A percentile compares a stretch with the other conserved stretches of the same genome.
phyloP scores from a whole-genome alignment of 495 filamentous ascomycete genomes.

The Xylaria grammica region DNA sequence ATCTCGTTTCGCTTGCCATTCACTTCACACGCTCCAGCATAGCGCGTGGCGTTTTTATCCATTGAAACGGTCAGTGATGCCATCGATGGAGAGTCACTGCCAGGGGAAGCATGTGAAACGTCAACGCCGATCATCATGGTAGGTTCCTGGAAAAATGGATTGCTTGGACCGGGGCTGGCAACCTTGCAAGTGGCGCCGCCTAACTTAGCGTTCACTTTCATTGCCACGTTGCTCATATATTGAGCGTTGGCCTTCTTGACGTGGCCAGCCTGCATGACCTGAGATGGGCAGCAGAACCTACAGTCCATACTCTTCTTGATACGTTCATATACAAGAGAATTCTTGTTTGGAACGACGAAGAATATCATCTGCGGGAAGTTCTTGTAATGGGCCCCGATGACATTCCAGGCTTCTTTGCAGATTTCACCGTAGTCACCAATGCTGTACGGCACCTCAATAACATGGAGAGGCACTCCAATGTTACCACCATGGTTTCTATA shows the following conservation, averaged over 20 bases:
- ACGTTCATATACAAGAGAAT: conserved; percentile 68
- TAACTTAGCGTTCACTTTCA: conserved; percentile 98
- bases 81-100: conserved; percentile 65
- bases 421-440: conserved; percentile 32
- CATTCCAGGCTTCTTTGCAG: conserved; percentile 25
- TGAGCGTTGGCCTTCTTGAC: conserved; percentile 68
- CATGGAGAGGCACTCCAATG: conserved; percentile 38
- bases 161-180: conserved; percentile 18
- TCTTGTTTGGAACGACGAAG: conserved; percentile 72
- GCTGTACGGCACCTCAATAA: conserved; percentile 7
- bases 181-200: conserved; percentile 70
- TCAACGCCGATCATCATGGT: conserved; percentile 88
- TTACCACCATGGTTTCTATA: conserved; percentile 76
- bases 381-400: conserved; percentile 23
- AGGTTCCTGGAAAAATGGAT: conserved; percentile 50
- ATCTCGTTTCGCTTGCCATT: conserved; percentile 82
- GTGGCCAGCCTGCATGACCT: conserved; percentile 67
- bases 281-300: conserved; percentile 76
- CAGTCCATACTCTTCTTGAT: conserved; percentile 86
- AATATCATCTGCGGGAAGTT: conserved; percentile 66
- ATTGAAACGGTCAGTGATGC: conserved; percentile 85
- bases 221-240: conserved; percentile 84
- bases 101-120: conserved; percentile 81
- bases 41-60: conserved; percentile 70
- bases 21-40: conserved; percentile 74